Base-by-base conservation (phyloP, 768 basidiomycete genomes). In the Lepiota venenata region DNA sequence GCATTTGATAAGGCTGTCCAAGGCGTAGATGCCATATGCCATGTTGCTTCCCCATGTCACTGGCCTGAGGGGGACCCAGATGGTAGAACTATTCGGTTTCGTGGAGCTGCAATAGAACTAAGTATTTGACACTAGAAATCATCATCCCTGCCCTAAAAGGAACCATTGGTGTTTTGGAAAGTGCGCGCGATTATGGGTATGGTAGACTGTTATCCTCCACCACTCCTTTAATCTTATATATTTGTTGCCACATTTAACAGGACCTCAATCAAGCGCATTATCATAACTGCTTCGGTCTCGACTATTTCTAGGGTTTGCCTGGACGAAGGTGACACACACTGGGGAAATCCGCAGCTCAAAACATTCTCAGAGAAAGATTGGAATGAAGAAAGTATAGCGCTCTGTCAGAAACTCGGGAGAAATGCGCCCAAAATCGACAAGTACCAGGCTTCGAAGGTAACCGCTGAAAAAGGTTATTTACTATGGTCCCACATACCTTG, bases 1-100 rank as follows among this genome's bases (percentile, higher is more conserved):
- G 87, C 84, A 1, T 94, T 91, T 58, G 88, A 92, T 63, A 82
- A 88, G 47, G 88, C 84, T 0, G 85, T 91, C 56, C 80, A 84
- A 64, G 88, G 78, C 0, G 81, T 91, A 4, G 83, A 88, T 55
- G 90, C 78, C 0, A 79, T 93, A 50, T 74, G 71, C 39, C 88
- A 90, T 61, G 80, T 75, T 2, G 86, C 86, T 0, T 87, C 86
- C 1, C 87, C 87, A 0, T 75, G 82, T 61, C 71, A 76, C 50
- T 57, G 72, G 27, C 68, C 75, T 0, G 74, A 68, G 0, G 67
- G 72, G 14, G 74, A 81, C 22, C 76, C 77, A 5, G 49, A 67
- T 54, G 66, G 67, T 67, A 60, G 20, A 38, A 48, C 12, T 53
- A 5, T 14, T 14, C 43, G 27, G n/a, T 25, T 7, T 29, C 44